Conservation (phyloP, 305 asterid species). For the Monarda citriodora region DNA sequence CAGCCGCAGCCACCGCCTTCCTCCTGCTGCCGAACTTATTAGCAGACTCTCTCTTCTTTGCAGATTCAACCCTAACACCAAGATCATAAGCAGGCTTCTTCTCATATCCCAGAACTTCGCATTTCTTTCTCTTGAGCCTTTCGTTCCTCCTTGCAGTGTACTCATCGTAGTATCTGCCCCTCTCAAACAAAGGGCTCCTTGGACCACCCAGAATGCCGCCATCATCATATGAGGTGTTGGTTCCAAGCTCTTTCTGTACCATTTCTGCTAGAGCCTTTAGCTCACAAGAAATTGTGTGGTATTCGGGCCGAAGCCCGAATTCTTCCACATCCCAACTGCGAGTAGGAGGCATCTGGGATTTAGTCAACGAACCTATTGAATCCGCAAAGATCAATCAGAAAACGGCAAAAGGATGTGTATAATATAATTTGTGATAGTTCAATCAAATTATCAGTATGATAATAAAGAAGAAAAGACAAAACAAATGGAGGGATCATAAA, state of each 20-base stretch:
- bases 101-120: slow-evolving; percentile 41
- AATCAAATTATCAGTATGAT: too few species aligned
- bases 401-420: neutral
- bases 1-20: slow-evolving; percentile 30
- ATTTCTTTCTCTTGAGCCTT: slow-evolving; percentile 84
- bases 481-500: neutral
- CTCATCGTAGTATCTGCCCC: slow-evolving; percentile 85
- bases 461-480: neutral
- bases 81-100: slow-evolving; percentile 61
- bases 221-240: neutral
- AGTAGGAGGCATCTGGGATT: slow-evolving; percentile 41
- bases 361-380: slow-evolving; percentile 1
- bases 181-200: slow-evolving; percentile 63
- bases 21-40: slow-evolving; percentile 42
- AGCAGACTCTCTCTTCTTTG: slow-evolving; percentile 53
- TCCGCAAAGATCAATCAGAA: neutral
- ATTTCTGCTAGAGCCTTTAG: slow-evolving; percentile 61
- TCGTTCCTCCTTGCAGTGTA: slow-evolving; percentile 85
- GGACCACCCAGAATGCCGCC: slow-evolving; percentile 12
- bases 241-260: slow-evolving; percentile 58
- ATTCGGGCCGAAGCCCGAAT: slow-evolving; percentile 58
- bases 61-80: slow-evolving; percentile 78
- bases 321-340: slow-evolving; percentile 29
- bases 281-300: slow-evolving; percentile 72
- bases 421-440: too few species aligned